These are phyloP conservation scores for Ophiocordyceps polyrhachis-furcata DNA, from an alignment of 2,329 filamentous ascomycete species.

Conservation along the genomic window DNA sequence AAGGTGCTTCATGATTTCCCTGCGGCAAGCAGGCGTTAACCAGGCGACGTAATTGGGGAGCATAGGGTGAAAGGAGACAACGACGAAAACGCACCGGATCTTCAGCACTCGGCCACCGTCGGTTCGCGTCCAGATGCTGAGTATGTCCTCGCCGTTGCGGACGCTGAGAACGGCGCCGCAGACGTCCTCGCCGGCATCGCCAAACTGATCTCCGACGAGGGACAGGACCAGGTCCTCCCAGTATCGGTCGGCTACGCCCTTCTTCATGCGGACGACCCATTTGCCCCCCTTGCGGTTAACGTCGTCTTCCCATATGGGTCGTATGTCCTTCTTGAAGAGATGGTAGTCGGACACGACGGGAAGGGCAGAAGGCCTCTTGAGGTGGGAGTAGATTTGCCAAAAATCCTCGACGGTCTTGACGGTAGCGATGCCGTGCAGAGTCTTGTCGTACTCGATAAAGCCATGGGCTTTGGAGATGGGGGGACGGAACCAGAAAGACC, in stretches of 20 bases:
- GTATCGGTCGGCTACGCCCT: conserved; percentile 88
- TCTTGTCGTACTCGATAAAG: conserved; percentile 87
- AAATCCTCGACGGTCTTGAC: conserved; percentile 79
- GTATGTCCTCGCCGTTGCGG: conserved; percentile 84
- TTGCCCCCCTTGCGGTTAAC: conserved; percentile 93
- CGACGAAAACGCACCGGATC: conserved; percentile 54
- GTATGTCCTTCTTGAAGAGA: conserved; percentile 89
- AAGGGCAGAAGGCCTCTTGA: conserved; percentile 73
- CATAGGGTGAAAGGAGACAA: neutral
- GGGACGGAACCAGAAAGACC: conserved; percentile 95
- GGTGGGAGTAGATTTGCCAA: conserved; percentile 71
- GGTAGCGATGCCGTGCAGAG: conserved; percentile 67
- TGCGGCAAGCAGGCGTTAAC: conserved; percentile 17
- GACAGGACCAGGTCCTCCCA: conserved; percentile 90
- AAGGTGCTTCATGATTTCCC: conserved; percentile 84
- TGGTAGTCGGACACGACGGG: conserved; percentile 95
- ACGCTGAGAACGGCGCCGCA: conserved; percentile 91
- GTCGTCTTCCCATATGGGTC: conserved; percentile 96
- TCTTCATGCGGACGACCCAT: conserved; percentile 93
- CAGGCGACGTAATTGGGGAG: neutral
- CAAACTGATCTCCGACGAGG: conserved; percentile 85
- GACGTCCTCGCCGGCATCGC: conserved; percentile 80
- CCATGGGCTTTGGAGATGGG: conserved; percentile 89
- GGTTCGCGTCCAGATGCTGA: conserved; percentile 94
- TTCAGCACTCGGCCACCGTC: conserved; percentile 88